Evolutionary conservation across 148 eudicot species (phyloP).

Genomic region (Polygonum aviculare): DNA sequence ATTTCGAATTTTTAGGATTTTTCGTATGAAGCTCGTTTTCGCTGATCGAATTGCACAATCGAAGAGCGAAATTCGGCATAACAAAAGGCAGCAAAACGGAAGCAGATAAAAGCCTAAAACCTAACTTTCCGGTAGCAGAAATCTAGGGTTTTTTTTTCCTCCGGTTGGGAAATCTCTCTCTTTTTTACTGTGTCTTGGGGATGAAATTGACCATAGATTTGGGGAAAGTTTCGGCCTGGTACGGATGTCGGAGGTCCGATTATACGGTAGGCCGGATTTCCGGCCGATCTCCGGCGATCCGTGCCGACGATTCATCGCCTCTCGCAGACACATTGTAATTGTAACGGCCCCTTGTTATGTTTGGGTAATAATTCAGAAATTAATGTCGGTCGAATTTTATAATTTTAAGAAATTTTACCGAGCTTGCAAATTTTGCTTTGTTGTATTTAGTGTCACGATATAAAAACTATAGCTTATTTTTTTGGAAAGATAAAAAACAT

Average conservation of each 20-base stretch:
- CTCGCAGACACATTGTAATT: neutral
- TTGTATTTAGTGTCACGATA: too few relatives aligned
- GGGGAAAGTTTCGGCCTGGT: neutral
- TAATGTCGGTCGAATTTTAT: neutral
- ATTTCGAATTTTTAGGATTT: neutral
- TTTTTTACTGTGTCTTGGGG: neutral
- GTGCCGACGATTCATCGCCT: neutral
- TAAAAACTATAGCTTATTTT: too few relatives aligned
- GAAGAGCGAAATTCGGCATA: neutral
- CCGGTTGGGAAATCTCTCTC: neutral
- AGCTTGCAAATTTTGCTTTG: neutral
- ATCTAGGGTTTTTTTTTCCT: neutral
- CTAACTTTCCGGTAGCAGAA: neutral
- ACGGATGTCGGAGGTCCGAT: neutral
- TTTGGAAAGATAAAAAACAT: too few relatives aligned
- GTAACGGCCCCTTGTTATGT: neutral
- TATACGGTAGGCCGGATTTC: neutral
- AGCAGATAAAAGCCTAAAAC: neutral
- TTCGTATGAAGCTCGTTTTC: neutral
- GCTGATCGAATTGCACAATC: neutral
- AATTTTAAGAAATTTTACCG: neutral
- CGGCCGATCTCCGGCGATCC: neutral
- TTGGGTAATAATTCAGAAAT: neutral
- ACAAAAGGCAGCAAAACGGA: neutral
- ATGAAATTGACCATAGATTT: constrained; percentile 2